Evolutionary conservation across 108 stramenopile genomes (phyloP), one percentile per base, ranked within the genome.

Genomic region (Pseudonitzschia pungens): DNA sequence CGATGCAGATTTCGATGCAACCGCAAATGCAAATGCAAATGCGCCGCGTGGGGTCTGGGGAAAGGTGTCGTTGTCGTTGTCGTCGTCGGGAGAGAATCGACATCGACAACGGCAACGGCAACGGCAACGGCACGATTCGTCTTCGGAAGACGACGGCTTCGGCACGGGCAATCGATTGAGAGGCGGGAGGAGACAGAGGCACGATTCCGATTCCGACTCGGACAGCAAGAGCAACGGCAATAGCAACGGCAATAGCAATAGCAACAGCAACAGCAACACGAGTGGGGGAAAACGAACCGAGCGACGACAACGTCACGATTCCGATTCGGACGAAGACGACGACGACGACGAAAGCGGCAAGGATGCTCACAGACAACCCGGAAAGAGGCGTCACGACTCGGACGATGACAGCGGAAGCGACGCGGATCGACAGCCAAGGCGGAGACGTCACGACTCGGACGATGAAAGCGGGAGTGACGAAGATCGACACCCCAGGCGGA

Each of bases 361-460:
- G 33, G 59, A 28, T 4, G 16, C 6, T 28, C 32, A 28, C 14
- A 28, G 33, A 28, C 32, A 28, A 28, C 32, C 31, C 24, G 48
- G 32, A 33, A 50, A 31, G 32, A 40, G 59, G 12, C 60, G 69
- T 14, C 51, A 62, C 45, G 55, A 59, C 31, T 69, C 75, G 10
- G 75, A 76, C 51, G 54, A 32, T 0, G 52, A n/a, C 27, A 27
- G 43, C 43, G 27, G 27, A 24, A 16, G 52, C 31, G 45, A n/a
- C 10, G 70, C 22, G 11, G 45, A 28, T 1, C 58, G 65, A 36
- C 16, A 70, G n/a, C 14, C 31, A 51, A 36, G 68, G 26, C 36
- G 68, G 18, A 48, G 10, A 1, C 52, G 70, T 21, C 36, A 57
- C 65, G 74, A 80, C 50, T 74, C 71, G 24, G 66, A 68, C 11